A percentile compares a stretch with the other conserved stretches of the same genome.
Conservation (phyloP, 495 filamentous ascomycete genomes). For the Diplogelasinospora grovesii region DNA sequence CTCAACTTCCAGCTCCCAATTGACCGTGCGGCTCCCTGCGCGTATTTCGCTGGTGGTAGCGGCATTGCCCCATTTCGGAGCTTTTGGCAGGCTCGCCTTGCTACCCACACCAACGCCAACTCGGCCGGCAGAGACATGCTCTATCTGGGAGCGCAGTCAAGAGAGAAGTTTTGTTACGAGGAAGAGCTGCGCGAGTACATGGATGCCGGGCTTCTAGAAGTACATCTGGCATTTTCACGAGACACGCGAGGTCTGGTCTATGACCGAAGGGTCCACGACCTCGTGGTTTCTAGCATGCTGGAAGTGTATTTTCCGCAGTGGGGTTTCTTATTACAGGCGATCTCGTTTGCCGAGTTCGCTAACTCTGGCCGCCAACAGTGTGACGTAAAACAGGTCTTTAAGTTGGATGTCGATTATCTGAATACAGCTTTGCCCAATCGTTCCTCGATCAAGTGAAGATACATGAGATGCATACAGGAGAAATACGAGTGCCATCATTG, state of each 20-base stretch:
- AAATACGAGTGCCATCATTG: too few species aligned
- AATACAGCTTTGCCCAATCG: too few species aligned
- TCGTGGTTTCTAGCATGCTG: too few species aligned
- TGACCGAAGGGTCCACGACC: slow-evolving; percentile 29
- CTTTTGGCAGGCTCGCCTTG: slow-evolving; percentile 41
- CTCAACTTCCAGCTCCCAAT: slow-evolving; percentile 45
- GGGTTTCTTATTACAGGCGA: too few species aligned
- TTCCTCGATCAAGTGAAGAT: too few species aligned
- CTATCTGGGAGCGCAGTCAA: slow-evolving; percentile 45
- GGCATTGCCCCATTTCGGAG: slow-evolving; percentile 47
- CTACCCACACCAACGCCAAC: slow-evolving; percentile 24
- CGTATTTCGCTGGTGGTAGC: slow-evolving; percentile 45
- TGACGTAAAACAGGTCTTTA: too few species aligned
- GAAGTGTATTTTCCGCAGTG: too few species aligned
- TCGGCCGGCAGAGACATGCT: slow-evolving; percentile 40
- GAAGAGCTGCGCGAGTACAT: slow-evolving; percentile 42
- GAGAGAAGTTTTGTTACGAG: slow-evolving; percentile 46
- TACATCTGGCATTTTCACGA: slow-evolving; percentile 44
- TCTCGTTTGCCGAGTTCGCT: too few species aligned
- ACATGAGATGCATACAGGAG: too few species aligned
- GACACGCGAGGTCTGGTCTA: slow-evolving; percentile 40
- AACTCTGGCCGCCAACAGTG: too few species aligned
- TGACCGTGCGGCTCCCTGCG: slow-evolving; percentile 38
- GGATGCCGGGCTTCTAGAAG: slow-evolving; percentile 41
- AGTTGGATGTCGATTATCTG: too few species aligned